Evolutionary conservation across 257 asterid species (phyloP).

Genomic region (Ehretia macrophylla): DNA sequence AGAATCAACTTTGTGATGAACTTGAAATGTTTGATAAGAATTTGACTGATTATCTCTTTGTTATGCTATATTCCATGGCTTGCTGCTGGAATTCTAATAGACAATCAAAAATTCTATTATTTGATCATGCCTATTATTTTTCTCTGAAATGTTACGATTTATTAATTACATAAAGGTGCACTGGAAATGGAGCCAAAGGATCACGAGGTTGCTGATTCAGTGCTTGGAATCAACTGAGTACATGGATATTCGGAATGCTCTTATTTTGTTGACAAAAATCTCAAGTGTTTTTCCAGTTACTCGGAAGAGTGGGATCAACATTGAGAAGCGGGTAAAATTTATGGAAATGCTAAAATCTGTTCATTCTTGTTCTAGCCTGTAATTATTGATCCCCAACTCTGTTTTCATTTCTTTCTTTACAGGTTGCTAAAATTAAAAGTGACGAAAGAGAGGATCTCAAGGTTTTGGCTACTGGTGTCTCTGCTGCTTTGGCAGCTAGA

Average conservation of each 20-base stretch:
- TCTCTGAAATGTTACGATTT: slow-evolving; percentile 4
- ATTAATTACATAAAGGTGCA: slow-evolving; percentile 64
- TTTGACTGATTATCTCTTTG: too few relatives aligned
- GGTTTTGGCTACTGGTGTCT: slow-evolving; percentile 97
- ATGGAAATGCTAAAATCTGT: slow-evolving; percentile 3
- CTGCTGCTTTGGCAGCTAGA: slow-evolving; percentile 94
- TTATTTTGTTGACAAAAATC: slow-evolving; percentile 82
- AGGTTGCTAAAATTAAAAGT: slow-evolving; percentile 97
- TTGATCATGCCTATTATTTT: not conserved
- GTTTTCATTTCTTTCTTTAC: slow-evolving; percentile 15
- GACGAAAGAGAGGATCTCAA: slow-evolving; percentile 99
- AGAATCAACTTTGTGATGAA: too few relatives aligned
- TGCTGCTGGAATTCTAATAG: too few relatives aligned
- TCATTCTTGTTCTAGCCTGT: slow-evolving; percentile 10
- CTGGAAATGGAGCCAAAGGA: slow-evolving; percentile 99
- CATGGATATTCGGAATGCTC: slow-evolving; percentile 97
- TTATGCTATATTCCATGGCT: too few relatives aligned
- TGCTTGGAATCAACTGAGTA: slow-evolving; percentile 94
- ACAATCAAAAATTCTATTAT: too few relatives aligned
- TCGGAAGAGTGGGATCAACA: slow-evolving; percentile 95
- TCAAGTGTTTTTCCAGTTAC: slow-evolving; percentile 94
- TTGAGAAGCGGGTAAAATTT: slow-evolving; percentile 84
- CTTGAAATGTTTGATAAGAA: too few relatives aligned
- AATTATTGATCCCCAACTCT: slow-evolving; percentile 16
- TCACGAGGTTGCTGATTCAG: slow-evolving; percentile 88